Evolutionary conservation across 2,329 filamentous ascomycete genomes (phyloP).

Genomic region (Cytospora chrysosperma): DNA sequence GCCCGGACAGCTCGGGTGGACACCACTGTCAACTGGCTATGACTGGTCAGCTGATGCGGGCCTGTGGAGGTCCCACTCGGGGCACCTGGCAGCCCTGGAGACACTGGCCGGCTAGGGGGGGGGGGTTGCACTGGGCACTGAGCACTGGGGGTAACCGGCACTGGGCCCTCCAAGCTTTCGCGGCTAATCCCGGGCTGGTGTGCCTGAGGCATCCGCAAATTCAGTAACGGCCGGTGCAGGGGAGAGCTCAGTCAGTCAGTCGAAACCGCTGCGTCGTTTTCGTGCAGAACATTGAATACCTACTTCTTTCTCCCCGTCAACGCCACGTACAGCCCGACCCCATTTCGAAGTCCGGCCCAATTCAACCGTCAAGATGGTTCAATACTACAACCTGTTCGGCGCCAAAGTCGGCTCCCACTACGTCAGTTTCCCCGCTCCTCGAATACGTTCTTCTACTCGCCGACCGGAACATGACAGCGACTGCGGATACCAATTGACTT

Average conservation of each 20-base stretch:
- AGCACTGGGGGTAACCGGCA: no score
- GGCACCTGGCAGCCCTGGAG: no score
- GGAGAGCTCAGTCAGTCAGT: conserved; percentile 18
- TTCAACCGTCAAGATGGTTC: conserved; percentile 44
- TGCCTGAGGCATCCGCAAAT: conserved; percentile 26
- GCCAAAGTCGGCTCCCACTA: conserved; percentile 61
- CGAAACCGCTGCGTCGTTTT: conserved; percentile 21
- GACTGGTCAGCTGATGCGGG: no score
- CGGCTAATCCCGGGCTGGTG: conserved; percentile 8
- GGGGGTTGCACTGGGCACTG: no score
- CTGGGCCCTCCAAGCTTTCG: neutral
- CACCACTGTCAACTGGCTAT: neutral
- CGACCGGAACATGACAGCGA: neutral
- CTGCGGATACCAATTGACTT: conserved; percentile 7
- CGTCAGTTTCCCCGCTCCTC: conserved; percentile 42
- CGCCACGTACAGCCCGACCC: conserved; percentile 32
- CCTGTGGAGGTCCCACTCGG: conserved; percentile 5
- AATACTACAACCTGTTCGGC: conserved; percentile 56
- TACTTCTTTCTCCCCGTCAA: conserved; percentile 27
- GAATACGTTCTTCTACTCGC: neutral
- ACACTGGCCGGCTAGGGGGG: no score
- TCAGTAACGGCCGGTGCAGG: conserved; percentile 18
- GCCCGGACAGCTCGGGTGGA: conserved; percentile 12
- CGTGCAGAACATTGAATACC: conserved; percentile 30
- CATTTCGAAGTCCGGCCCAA: conserved; percentile 28